A percentile compares a stretch with the other conserved stretches of the same genome.
Evolutionary conservation across 1,284 basidiomycete species (phyloP).

Genomic region (Ustilago bromivora): DNA sequence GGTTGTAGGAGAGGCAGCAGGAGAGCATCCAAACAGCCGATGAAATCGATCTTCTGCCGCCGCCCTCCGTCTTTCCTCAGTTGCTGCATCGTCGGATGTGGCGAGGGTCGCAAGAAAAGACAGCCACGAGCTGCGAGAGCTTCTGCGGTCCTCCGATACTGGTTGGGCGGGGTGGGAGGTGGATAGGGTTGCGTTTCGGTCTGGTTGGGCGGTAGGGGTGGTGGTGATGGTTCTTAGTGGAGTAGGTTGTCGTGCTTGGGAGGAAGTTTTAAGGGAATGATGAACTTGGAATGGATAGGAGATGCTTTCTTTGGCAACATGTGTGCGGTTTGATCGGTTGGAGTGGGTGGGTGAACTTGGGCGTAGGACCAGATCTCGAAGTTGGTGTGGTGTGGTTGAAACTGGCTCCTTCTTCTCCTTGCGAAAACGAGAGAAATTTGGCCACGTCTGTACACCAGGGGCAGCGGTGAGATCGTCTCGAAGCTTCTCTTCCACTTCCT

Average conservation of each 20-base stretch:
- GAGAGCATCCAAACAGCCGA: conserved; percentile 44
- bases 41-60: conserved; percentile 32
- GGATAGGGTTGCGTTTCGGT: conserved; percentile 15
- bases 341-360: conserved; percentile 11
- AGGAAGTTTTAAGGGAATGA: conserved; percentile 9
- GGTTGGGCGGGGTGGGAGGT: not conserved
- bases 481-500: conserved; percentile 16
- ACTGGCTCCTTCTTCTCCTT: not conserved
- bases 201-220: not conserved
- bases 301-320: conserved; percentile 39
- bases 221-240: conserved; percentile 7
- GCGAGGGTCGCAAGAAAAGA: conserved; percentile 24
- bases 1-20: conserved; percentile 26
- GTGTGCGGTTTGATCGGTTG: conserved; percentile 2
- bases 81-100: conserved; percentile 3
- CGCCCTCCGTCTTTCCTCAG: not conserved
- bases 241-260: conserved; percentile 13
- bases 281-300: conserved; percentile 43
- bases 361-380: not conserved
- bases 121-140: conserved; percentile 32
- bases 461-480: not conserved
- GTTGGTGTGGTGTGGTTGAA: not conserved
- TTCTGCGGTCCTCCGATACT: too few species aligned
- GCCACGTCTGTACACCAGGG: not conserved
- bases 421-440: not conserved